These are phyloP conservation scores for Mycena leptocephala DNA, from an alignment of 768 basidiomycete species.

Conservation along the genomic window DNA sequence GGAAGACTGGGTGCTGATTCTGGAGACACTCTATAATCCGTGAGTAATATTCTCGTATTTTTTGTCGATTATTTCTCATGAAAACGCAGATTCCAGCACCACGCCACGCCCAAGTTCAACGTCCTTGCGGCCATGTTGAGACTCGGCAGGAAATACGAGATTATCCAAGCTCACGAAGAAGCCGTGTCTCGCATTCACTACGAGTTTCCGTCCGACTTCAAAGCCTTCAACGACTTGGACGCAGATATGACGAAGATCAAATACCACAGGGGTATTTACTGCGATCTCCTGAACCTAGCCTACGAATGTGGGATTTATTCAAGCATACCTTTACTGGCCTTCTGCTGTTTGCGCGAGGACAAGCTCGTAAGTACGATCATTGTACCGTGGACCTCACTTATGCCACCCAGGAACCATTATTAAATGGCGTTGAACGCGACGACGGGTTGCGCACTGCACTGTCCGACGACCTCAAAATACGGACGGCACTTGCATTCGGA, in stretches of 20 bases:
- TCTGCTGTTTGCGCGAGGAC: constrained; percentile 9
- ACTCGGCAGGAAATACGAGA: constrained; percentile 31
- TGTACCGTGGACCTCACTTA: neutral
- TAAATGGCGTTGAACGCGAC: constrained; percentile 2
- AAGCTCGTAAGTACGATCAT: neutral
- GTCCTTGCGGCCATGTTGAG: constrained; percentile 19
- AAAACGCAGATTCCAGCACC: neutral
- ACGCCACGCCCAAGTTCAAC: neutral
- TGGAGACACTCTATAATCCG: neutral
- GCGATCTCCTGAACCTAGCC: constrained; percentile 14
- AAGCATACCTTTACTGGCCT: constrained; percentile 9
- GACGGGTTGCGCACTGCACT: neutral
- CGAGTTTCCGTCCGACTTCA: constrained; percentile 23
- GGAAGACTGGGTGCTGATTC: neutral
- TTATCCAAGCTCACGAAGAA: neutral
- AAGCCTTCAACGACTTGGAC: constrained; percentile 5
- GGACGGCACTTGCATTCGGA: constrained; percentile 5
- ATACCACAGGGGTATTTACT: constrained; percentile 7
- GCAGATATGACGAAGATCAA: constrained; percentile 1
- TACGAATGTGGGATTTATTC: constrained; percentile 19
- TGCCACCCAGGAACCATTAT: neutral
- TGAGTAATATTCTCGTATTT: neutral
- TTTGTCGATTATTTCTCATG: neutral
- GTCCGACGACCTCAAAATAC: constrained; percentile 10
- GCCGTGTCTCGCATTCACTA: constrained; percentile 11